These are phyloP conservation scores for Phaffia australis DNA, from an alignment of 768 basidiomycete species.

Conservation along the genomic window DNA sequence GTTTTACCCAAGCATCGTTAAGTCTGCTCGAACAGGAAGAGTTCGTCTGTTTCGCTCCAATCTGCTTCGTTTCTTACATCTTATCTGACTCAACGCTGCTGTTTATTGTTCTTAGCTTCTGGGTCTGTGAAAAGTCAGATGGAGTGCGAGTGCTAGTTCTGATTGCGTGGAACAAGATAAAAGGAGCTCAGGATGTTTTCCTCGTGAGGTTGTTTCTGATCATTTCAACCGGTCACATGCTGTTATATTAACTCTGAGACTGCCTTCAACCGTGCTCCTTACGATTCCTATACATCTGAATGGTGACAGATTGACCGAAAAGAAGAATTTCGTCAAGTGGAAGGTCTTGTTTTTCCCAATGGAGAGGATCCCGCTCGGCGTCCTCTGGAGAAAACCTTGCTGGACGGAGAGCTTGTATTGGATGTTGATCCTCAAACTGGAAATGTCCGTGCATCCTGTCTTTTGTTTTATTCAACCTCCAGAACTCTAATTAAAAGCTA, in stretches of 20 bases:
- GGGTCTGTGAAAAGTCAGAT: conserved; percentile 99
- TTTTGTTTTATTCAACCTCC: conserved; percentile 13
- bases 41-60: conserved; percentile 42
- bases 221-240: neutral
- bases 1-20: conserved; percentile 63
- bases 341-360: conserved; percentile 80
- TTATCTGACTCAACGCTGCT: neutral
- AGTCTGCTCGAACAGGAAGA: conserved; percentile 69
- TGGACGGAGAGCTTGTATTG: conserved; percentile 89
- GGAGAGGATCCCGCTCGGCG: conserved; percentile 47
- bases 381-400: conserved; percentile 64
- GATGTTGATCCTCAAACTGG: conserved; percentile 71
- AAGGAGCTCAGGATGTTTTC: conserved; percentile 49
- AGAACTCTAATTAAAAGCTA: neutral
- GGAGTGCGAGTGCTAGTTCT: conserved; percentile 82
- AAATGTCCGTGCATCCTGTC: conserved; percentile 43
- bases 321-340: conserved; percentile 64
- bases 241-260: neutral
- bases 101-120: conserved; percentile 55
- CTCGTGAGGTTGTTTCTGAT: conserved; percentile 48
- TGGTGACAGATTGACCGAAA: conserved; percentile 77
- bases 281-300: neutral
- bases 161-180: conserved; percentile 52
- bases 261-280: neutral
- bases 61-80: neutral